A percentile compares a stretch with the other conserved stretches of the same genome.
These are phyloP conservation scores for Biancaea sappan DNA, from an alignment of 306 rosid species.

Conservation along the genomic window DNA sequence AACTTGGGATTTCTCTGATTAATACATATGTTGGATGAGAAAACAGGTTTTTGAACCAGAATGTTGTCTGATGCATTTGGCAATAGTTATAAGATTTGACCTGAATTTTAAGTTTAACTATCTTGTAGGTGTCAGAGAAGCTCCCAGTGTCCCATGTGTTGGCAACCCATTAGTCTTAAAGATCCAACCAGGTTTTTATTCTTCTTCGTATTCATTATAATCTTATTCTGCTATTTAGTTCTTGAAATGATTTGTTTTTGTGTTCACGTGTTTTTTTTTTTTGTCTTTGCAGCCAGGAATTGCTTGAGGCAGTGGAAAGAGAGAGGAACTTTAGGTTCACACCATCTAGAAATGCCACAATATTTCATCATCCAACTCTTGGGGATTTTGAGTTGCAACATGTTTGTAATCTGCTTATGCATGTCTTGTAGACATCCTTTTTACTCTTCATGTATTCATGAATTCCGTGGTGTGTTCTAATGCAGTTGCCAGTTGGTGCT, in stretches of 20 bases:
- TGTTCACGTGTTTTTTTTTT: constrained; percentile 21
- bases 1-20: background rate
- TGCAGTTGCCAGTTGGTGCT: constrained; percentile 89
- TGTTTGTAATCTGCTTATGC: constrained; percentile 55
- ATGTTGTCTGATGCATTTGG: constrained; percentile 23
- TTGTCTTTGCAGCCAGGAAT: constrained; percentile 73
- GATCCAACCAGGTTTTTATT: constrained; percentile 76
- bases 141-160: constrained; percentile 98
- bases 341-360: constrained; percentile 75
- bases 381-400: constrained; percentile 93
- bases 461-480: constrained; percentile 32
- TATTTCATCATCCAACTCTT: constrained; percentile 91
- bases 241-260: constrained; percentile 17
- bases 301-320: constrained; percentile 83
- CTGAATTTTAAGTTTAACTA: constrained; percentile 13
- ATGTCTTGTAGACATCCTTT: constrained; percentile 26
- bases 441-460: constrained; percentile 10
- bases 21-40: background rate
- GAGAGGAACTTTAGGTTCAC: constrained; percentile 81
- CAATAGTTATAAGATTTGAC: constrained; percentile 11
- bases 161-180: constrained; percentile 91
- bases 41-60: background rate
- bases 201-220: background rate
- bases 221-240: constrained; percentile 3
- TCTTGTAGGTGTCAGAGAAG: constrained; percentile 90